A percentile compares a stretch with the other conserved stretches of the same genome.
Evolutionary conservation across 2,329 filamentous ascomycete genomes (phyloP).

Genomic region (Beauveria sp.): DNA sequence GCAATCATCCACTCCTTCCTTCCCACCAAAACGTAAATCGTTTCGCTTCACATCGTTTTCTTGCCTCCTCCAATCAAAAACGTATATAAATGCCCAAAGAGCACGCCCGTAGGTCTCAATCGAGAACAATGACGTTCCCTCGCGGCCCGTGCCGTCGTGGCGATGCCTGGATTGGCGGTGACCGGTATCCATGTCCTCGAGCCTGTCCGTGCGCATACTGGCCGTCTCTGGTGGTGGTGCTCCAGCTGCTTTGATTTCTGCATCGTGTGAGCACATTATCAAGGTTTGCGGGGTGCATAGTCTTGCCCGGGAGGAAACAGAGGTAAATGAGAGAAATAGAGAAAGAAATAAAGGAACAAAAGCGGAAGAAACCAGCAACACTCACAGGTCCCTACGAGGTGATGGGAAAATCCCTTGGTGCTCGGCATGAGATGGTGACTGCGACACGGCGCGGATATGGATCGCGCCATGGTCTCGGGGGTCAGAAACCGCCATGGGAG

Average conservation of each 20-base stretch:
- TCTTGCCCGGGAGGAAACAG: not conserved
- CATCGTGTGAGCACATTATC: constrained; percentile 5
- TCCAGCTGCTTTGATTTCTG: constrained; percentile 6
- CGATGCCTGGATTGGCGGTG: constrained; percentile 6
- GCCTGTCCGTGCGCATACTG: constrained; percentile 1
- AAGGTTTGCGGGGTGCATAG: not conserved
- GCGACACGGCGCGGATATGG: constrained; percentile 1
- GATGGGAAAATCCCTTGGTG: constrained; percentile 2
- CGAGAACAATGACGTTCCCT: constrained; percentile 7
- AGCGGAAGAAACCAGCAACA: constrained; percentile 3
- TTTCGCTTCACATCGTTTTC: not conserved
- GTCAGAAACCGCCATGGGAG: not conserved
- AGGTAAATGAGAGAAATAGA: not conserved
- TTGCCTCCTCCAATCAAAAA: not conserved
- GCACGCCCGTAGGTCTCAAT: not conserved
- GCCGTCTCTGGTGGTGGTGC: not conserved
- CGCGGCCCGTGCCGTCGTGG: constrained; percentile 2
- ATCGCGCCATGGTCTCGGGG: constrained; percentile 1
- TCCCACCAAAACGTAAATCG: not conserved
- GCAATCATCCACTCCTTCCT: not conserved
- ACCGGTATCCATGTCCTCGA: constrained; percentile 1
- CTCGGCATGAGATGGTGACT: not conserved
- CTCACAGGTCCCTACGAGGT: constrained; percentile 10
- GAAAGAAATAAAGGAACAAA: not conserved
- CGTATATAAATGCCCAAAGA: not conserved